These are phyloP conservation scores for Aspergillus sojae DNA, from an alignment of 2,329 filamentous ascomycete genomes.

Conservation along the genomic window DNA sequence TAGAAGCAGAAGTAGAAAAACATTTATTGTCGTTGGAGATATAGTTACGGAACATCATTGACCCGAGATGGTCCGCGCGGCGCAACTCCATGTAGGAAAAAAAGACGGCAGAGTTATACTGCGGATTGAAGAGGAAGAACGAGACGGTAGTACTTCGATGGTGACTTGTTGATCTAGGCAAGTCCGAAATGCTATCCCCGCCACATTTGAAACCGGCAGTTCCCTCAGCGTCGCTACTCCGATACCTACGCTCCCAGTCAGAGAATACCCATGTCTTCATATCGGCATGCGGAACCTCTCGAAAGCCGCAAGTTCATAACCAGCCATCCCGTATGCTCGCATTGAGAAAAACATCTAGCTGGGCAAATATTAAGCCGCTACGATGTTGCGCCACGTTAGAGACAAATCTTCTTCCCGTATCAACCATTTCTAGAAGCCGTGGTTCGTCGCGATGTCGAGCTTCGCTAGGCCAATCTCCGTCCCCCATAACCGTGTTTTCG, in stretches of 20 bases:
- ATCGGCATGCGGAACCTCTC: constrained; percentile 26
- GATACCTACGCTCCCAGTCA: constrained; percentile 73
- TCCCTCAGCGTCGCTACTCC: constrained; percentile 63
- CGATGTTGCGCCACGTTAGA: constrained; percentile 30
- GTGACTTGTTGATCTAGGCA: constrained; percentile 9
- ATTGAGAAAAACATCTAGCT: constrained; percentile 25
- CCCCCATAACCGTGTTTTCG: constrained; percentile 18
- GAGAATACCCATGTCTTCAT: constrained; percentile 59
- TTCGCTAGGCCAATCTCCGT: constrained; percentile 9
- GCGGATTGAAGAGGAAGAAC: neutral
- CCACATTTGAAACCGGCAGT: constrained; percentile 39
- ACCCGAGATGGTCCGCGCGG: constrained; percentile 9
- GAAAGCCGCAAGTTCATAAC: constrained; percentile 16
- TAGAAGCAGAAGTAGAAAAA: neutral
- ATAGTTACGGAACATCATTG: constrained; percentile 15
- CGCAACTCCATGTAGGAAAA: constrained; percentile 12
- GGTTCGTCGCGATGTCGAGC: constrained; percentile 18
- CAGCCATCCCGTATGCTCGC: constrained; percentile 20
- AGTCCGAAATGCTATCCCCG: constrained; percentile 42
- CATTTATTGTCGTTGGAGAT: neutral
- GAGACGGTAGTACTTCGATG: constrained; percentile 8
- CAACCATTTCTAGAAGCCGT: constrained; percentile 14
- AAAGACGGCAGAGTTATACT: constrained; percentile 4
- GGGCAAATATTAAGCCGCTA: constrained; percentile 21
- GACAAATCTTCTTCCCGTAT: constrained; percentile 33